Evolutionary conservation across 129 eudicot genomes (phyloP).

Genomic region (Flaveria brownii): DNA sequence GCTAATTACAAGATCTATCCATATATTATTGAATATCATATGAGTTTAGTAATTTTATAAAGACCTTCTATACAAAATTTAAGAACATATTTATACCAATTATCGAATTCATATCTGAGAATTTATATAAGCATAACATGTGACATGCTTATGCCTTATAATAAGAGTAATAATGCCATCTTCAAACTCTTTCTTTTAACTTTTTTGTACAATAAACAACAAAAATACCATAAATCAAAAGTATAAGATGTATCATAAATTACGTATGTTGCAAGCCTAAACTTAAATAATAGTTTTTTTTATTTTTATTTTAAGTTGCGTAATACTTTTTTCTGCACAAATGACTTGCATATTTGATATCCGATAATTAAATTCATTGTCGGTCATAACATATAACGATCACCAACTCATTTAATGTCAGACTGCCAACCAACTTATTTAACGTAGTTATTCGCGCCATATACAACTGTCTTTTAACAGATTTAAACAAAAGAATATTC

Average conservation of each 20-base stretch:
- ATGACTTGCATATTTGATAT: background rate
- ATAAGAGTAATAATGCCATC: background rate
- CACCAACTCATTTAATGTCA: background rate
- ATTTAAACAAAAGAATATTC: background rate
- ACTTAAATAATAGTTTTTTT: background rate
- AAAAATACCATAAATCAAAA: too few relatives aligned
- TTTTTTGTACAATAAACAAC: background rate
- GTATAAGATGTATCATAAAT: background rate
- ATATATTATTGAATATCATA: background rate
- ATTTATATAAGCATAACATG: background rate
- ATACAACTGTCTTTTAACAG: background rate
- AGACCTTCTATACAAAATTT: background rate
- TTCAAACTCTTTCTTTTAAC: too few relatives aligned
- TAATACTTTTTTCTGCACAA: background rate
- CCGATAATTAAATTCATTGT: too few relatives aligned
- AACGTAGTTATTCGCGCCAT: background rate
- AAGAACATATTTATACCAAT: background rate
- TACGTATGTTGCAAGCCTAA: background rate
- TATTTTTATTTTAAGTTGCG: background rate
- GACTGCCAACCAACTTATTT: background rate
- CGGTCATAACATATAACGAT: background rate
- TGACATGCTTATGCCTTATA: background rate
- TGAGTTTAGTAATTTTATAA: background rate
- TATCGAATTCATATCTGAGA: background rate
- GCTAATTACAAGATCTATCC: background rate